Percentiles rank a stretch among this genome's conserved stretches.
These are phyloP conservation scores for Penicillium glabrum DNA, from an alignment of 2,329 filamentous ascomycete species.

Conservation along the genomic window DNA sequence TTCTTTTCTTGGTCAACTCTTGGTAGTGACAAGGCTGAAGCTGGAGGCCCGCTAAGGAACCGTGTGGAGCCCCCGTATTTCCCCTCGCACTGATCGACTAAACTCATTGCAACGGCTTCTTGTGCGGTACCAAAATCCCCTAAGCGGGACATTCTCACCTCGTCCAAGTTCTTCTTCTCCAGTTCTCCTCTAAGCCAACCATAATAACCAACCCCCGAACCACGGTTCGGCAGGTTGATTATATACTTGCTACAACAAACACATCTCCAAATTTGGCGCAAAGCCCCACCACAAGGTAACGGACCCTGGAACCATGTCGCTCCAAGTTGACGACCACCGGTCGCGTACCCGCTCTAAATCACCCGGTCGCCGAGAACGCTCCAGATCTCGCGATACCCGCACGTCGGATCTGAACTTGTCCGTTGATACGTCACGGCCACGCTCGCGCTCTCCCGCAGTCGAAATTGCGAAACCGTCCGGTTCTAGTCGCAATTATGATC, in stretches of 20 bases:
- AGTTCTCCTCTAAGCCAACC: not conserved
- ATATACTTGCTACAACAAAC: slow-evolving; percentile 15
- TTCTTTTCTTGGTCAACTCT: not conserved
- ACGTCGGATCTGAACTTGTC: not conserved
- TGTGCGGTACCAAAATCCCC: not conserved
- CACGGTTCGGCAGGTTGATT: not conserved
- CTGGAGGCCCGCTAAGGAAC: too few species aligned
- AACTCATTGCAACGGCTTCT: not conserved
- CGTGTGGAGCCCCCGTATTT: not conserved
- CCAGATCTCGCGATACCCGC: slow-evolving; percentile 44
- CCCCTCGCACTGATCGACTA: not conserved
- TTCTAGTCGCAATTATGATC: slow-evolving; percentile 10
- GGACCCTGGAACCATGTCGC: slow-evolving; percentile 30
- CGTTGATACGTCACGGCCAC: slow-evolving; percentile 18
- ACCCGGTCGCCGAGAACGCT: slow-evolving; percentile 43
- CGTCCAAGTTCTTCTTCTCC: not conserved
- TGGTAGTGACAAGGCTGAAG: not conserved
- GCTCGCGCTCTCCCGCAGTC: slow-evolving; percentile 27
- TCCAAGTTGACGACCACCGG: slow-evolving; percentile 42
- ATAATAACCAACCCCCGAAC: not conserved
- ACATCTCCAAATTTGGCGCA: slow-evolving; percentile 13
- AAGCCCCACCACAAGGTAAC: not conserved
- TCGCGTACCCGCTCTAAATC: slow-evolving; percentile 48
- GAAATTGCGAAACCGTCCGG: slow-evolving; percentile 18
- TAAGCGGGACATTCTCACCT: not conserved